A percentile compares a stretch with the other conserved stretches of the same genome.
phyloP scores from a whole-genome alignment of 2,329 filamentous ascomycete genomes.

The Verticillium dahliae region DNA sequence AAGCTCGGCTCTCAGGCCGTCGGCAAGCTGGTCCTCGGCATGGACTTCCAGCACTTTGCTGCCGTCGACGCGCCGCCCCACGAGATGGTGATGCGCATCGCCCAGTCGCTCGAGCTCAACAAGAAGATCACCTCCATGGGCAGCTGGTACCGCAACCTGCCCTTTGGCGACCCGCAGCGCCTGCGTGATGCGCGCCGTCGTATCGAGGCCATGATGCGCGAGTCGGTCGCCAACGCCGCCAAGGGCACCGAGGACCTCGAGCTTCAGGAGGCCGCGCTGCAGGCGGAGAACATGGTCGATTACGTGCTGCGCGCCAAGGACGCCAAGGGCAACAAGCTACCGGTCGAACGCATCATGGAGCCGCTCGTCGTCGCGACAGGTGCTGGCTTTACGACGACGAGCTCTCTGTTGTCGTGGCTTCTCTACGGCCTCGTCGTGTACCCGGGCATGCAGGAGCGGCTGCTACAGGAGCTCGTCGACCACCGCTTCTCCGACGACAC shows the following conservation, averaged over 20 bases:
- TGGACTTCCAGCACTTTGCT: slow-evolving; percentile 38
- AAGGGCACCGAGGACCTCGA: slow-evolving; percentile 31
- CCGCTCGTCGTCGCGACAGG: slow-evolving; percentile 44
- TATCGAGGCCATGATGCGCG: slow-evolving; percentile 28
- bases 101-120: slow-evolving; percentile 44
- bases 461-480: slow-evolving; percentile 52
- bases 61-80: slow-evolving; percentile 39
- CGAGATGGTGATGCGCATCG: slow-evolving; percentile 38
- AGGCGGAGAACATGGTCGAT: slow-evolving; percentile 40
- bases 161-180: slow-evolving; percentile 48
- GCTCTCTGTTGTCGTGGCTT: slow-evolving; percentile 51
- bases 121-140: slow-evolving; percentile 51
- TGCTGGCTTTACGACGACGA: slow-evolving; percentile 56
- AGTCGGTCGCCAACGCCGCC: slow-evolving; percentile 29
- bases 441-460: slow-evolving; percentile 45
- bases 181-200: slow-evolving; percentile 26
- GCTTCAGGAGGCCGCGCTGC: slow-evolving; percentile 40
- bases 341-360: slow-evolving; percentile 29
- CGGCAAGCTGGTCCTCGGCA: slow-evolving; percentile 34
- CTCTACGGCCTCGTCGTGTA: slow-evolving; percentile 48
- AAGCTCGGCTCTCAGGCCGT: slow-evolving; percentile 41
- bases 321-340: slow-evolving; percentile 46
- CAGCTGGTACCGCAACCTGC: slow-evolving; percentile 48
- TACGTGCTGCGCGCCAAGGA: slow-evolving; percentile 48
- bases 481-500: slow-evolving; percentile 35